Evolutionary conservation across 2,329 filamentous ascomycete genomes (phyloP).

Genomic region (Pezicula neosporulosa): DNA sequence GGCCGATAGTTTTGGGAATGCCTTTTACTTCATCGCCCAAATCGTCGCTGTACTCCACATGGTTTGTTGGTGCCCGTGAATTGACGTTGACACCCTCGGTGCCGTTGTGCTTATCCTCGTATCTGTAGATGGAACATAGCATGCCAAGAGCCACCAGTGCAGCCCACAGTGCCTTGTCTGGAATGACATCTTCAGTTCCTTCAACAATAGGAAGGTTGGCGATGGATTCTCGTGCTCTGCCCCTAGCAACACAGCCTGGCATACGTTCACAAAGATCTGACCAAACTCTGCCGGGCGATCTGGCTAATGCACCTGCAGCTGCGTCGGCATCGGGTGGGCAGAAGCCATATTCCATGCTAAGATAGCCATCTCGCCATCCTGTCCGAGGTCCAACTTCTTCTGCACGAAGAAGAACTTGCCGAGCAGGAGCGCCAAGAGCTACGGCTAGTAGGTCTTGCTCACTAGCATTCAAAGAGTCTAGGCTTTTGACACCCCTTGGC

Average conservation of each 20-base stretch:
- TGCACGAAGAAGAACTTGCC: constrained; percentile 49
- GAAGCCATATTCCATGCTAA: constrained; percentile 48
- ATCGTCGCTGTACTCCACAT: constrained; percentile 45
- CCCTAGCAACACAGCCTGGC: constrained; percentile 46
- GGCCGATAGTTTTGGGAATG: constrained; percentile 44
- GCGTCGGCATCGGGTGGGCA: constrained; percentile 48
- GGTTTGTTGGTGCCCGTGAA: constrained; percentile 25
- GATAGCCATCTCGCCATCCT: constrained; percentile 51
- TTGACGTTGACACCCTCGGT: constrained; percentile 44
- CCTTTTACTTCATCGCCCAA: constrained; percentile 45
- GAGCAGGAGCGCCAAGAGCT: constrained; percentile 49
- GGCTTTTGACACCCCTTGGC: constrained; percentile 37
- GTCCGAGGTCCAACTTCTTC: constrained; percentile 47
- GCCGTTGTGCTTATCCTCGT: constrained; percentile 49
- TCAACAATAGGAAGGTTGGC: constrained; percentile 45
- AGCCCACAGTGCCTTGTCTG: constrained; percentile 49
- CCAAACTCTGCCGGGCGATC: constrained; percentile 50
- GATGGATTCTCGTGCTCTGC: constrained; percentile 46
- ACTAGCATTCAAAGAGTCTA: constrained; percentile 43
- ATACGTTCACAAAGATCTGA: constrained; percentile 50
- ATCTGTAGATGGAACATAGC: constrained; percentile 50
- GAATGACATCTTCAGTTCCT: constrained; percentile 45
- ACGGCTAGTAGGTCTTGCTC: constrained; percentile 48
- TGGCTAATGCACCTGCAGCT: constrained; percentile 40
- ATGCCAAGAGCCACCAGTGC: constrained; percentile 49